Conservation (phyloP, 2,329 filamentous ascomycete species). For the Colletotrichum theobromicola region DNA sequence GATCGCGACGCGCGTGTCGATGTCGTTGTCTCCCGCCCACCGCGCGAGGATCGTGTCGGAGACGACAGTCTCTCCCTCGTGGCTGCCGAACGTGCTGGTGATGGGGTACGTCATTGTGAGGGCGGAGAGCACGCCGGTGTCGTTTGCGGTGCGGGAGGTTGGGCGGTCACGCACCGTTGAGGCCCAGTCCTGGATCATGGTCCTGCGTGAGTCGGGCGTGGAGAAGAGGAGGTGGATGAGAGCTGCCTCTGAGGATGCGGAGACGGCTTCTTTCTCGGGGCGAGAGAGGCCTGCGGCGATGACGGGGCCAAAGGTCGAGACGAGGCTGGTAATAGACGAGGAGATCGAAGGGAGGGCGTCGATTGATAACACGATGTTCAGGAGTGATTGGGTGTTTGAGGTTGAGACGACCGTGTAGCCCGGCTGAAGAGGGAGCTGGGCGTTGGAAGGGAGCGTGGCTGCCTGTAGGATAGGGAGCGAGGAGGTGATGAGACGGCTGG, state of each 20-base stretch:
- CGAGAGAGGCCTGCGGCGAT: constrained; percentile 53
- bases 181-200: constrained; percentile 52
- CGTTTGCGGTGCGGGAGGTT: constrained; percentile 40
- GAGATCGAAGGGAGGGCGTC: constrained; percentile 2
- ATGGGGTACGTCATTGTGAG: constrained; percentile 56
- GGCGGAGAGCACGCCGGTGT: constrained; percentile 58
- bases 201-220: constrained; percentile 35
- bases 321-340: constrained; percentile 24
- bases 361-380: background rate
- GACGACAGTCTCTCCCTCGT: constrained; percentile 33
- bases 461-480: constrained; percentile 52
- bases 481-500: constrained; percentile 62
- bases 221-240: constrained; percentile 55
- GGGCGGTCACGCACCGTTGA: constrained; percentile 40
- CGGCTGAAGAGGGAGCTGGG: background rate
- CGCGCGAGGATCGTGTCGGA: constrained; percentile 51
- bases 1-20: constrained; percentile 61
- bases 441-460: constrained; percentile 24
- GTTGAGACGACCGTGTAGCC: constrained; percentile 25
- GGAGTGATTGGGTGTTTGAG: constrained; percentile 3
- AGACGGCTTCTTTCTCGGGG: constrained; percentile 55
- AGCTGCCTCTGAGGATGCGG: constrained; percentile 55
- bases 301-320: constrained; percentile 32
- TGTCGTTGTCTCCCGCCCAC: constrained; percentile 55
- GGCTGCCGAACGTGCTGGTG: constrained; percentile 10